Evolutionary conservation across 2,329 filamentous ascomycete species (phyloP).

Genomic region (Phaeophleospora eucalypticola): DNA sequence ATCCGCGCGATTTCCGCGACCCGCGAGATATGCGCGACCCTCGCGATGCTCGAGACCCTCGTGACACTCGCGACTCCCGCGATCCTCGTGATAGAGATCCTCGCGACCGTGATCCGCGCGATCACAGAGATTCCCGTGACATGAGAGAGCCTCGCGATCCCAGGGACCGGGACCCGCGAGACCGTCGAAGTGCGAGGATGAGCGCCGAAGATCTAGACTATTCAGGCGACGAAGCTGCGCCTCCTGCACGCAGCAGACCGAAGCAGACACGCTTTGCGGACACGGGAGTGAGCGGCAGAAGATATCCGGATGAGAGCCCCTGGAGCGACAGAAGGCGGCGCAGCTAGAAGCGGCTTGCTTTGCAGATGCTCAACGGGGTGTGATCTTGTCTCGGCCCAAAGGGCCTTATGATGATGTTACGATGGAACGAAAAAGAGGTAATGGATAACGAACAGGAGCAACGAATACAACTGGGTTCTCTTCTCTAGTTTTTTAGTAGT

Average conservation of each 20-base stretch:
- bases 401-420: too few species aligned
- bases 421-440: too few species aligned
- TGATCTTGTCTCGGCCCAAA: too few species aligned
- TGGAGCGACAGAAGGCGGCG: neutral
- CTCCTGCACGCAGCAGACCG: constrained; percentile 5
- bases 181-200: constrained; percentile 13
- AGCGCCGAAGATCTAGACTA: constrained; percentile 11
- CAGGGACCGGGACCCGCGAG: constrained; percentile 2
- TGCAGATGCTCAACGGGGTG: too few species aligned
- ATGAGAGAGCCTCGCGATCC: neutral
- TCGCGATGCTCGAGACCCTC: constrained; percentile 9
- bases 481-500: too few species aligned
- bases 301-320: constrained; percentile 10
- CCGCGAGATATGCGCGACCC: constrained; percentile 8
- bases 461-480: too few species aligned
- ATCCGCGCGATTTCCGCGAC: constrained; percentile 7
- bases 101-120: constrained; percentile 1
- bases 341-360: neutral
- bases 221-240: neutral
- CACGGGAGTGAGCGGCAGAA: constrained; percentile 11
- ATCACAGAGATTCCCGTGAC: constrained; percentile 9
- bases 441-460: too few species aligned
- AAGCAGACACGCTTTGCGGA: constrained; percentile 21
- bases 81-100: constrained; percentile 6
- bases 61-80: constrained; percentile 9